Percentiles rank a stretch among this genome's conserved stretches.
phyloP scores from a whole-genome alignment of 441 rosid species.

The Manihot esculenta region DNA sequence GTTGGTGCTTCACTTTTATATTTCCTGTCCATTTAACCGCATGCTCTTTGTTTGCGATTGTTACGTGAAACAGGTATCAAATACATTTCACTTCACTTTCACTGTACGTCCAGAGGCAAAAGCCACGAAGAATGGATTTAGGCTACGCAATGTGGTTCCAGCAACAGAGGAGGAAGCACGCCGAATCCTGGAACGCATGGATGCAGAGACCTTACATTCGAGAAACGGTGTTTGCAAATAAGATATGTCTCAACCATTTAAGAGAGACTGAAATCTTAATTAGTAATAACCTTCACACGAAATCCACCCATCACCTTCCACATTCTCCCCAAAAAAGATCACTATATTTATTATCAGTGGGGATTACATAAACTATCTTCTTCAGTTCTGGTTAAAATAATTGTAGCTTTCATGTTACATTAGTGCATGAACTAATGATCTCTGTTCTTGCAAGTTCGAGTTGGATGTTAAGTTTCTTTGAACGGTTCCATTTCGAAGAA shows the following conservation, averaged over 20 bases:
- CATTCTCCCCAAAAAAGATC: background rate
- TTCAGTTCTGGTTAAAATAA: conserved; percentile 4
- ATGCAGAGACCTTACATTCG: conserved; percentile 45
- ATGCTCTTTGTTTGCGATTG: background rate
- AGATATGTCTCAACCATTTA: background rate
- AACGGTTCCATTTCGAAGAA: background rate
- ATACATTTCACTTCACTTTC: conserved; percentile 78
- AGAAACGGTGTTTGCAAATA: conserved; percentile 1
- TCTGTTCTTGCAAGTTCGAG: background rate
- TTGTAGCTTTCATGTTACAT: background rate
- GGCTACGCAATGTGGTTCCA: conserved; percentile 72
- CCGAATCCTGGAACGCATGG: conserved; percentile 67
- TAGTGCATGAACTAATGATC: background rate
- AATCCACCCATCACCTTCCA: background rate
- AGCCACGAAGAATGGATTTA: conserved; percentile 48
- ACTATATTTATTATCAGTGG: background rate
- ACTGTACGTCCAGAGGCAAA: conserved; percentile 73
- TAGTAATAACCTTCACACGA: too few relatives aligned
- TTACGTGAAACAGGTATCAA: conserved; percentile 54
- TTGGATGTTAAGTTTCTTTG: background rate
- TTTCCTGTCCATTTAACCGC: background rate
- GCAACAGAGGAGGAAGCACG: conserved; percentile 91
- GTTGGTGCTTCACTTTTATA: background rate
- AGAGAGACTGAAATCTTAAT: background rate
- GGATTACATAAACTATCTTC: too few relatives aligned